Base-by-base conservation (phyloP, 2,329 filamentous ascomycete genomes). In the Colletotrichum sp. region DNA sequence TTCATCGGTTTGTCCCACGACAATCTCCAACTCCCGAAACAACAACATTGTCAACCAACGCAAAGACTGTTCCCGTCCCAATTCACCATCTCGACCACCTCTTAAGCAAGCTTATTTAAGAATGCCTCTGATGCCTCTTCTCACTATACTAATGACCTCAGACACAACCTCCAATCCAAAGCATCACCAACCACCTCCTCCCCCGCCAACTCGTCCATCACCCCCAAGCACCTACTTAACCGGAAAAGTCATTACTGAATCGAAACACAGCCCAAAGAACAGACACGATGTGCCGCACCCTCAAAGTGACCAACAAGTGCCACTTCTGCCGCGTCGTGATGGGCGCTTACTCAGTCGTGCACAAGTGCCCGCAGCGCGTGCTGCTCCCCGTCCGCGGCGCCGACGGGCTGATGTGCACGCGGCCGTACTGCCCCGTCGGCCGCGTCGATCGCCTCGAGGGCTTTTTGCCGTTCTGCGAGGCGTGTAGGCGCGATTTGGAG, bases 11-110 rank as follows among this genome's bases (percentile, higher is more conserved):
- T 48, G n/a, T 48, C 3, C 44, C 18, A 8, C 44, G 10, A 22
- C 44, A 22, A 48, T 13, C 44, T 48, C 1, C 44, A 22, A n/a
- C 9, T n/a, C 18, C 39, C 39, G 0, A n/a, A 12, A 44, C 39
- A 44, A 0, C 1, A 6, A 2, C 39, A 12, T 44, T 44, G 18
- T n/a, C 0, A 4, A 10, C 1, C 36, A 0, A 0, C 18, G 2
- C 39, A 44, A 44, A 44, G 39, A 4, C 18, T n/a, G 18, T 44
- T 10, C 39, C 9, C 39, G 1, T 44, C 5, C 39, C 39, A n/a
- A 12, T 44, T 44, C 39, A n/a, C 18, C 39, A 44, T 44, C 18
- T 44, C 18, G 39, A 44, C 39, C 18, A 44, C 18, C 5, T 44
- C 39, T 1, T 39, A 16, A n/a, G 4, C 39, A 10, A 44, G 9